Base-by-base conservation (phyloP, 1,284 basidiomycete genomes). In the Laetiporus sulphureus region DNA sequence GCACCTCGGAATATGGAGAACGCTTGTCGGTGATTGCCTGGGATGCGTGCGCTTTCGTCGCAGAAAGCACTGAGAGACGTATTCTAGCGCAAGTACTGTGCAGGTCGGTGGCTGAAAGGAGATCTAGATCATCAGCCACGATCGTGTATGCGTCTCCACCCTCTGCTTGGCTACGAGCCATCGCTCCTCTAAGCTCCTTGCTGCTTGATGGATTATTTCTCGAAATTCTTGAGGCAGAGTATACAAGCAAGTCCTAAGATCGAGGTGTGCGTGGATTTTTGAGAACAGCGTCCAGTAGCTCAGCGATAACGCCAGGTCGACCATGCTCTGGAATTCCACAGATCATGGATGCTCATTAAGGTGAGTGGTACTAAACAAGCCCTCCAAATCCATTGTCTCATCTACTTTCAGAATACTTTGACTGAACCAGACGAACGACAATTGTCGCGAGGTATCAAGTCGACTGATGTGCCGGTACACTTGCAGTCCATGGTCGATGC, bases 151-250 rank as follows among this genome's bases (percentile, higher is more conserved):
- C n/a, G n/a, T n/a, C n/a, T n/a, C n/a, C n/a, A n/a, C n/a, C n/a
- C n/a, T n/a, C n/a, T n/a, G n/a, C n/a, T n/a, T n/a, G n/a, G n/a
- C n/a, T n/a, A n/a, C n/a, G n/a, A n/a, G n/a, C n/a, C n/a, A n/a
- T n/a, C n/a, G n/a, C n/a, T n/a, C n/a, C n/a, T n/a, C n/a, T n/a
- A n/a, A n/a, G n/a, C n/a, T n/a, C n/a, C n/a, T n/a, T n/a, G n/a
- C n/a, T n/a, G n/a, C n/a, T n/a, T n/a, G 10, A 88, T 89, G 84
- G 85, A 89, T 54, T 90, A 90, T 58, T 90, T 90, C 57, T 83
- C 84, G 40, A 88, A 86, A 57, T 88, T 90, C 57, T 66, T 90
- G 33, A 69, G 77, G 44, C 63, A 75, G 19, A 64, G 70, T 5
- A 63, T 56, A 29, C 78, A 77, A 43, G 58, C 72, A 1, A 54